Percentiles rank a stretch among this genome's conserved stretches.
Evolutionary conservation across 805 yeast genomes (phyloP).

Genomic region (Candida sonorensis): DNA sequence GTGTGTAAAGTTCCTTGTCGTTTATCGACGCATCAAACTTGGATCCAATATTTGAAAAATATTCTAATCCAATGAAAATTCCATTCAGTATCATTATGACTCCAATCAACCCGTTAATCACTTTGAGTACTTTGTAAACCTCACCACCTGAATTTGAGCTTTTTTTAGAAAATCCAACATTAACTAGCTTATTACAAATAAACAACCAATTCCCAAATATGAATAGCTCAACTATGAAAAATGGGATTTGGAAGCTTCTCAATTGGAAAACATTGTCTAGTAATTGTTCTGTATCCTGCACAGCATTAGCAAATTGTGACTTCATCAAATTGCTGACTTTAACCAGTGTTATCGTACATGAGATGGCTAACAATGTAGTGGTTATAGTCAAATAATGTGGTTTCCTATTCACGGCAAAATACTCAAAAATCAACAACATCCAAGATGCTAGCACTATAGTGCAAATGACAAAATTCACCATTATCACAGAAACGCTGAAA

Average conservation of each 20-base stretch:
- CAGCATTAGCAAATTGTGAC: constrained; percentile 44
- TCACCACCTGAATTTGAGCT: neutral
- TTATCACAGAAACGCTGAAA: constrained; percentile 32
- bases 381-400: constrained; percentile 53
- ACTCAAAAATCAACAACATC: constrained; percentile 57
- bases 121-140: neutral
- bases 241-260: constrained; percentile 30
- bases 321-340: constrained; percentile 39
- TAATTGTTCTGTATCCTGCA: constrained; percentile 44
- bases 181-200: constrained; percentile 9
- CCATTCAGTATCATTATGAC: constrained; percentile 1
- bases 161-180: constrained; percentile 1
- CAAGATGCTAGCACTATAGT: constrained; percentile 58
- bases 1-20: no score
- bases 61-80: constrained; percentile 1
- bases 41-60: constrained; percentile 1
- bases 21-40: no score
- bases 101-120: neutral
- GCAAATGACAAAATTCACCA: constrained; percentile 44
- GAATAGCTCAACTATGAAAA: constrained; percentile 36
- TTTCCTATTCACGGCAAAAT: constrained; percentile 48
- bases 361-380: constrained; percentile 48
- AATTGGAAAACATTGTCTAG: constrained; percentile 32
- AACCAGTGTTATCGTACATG: constrained; percentile 44
- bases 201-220: constrained; percentile 42